These are phyloP conservation scores for Pezicula neosporulosa DNA, from an alignment of 2,329 filamentous ascomycete species.

Conservation along the genomic window DNA sequence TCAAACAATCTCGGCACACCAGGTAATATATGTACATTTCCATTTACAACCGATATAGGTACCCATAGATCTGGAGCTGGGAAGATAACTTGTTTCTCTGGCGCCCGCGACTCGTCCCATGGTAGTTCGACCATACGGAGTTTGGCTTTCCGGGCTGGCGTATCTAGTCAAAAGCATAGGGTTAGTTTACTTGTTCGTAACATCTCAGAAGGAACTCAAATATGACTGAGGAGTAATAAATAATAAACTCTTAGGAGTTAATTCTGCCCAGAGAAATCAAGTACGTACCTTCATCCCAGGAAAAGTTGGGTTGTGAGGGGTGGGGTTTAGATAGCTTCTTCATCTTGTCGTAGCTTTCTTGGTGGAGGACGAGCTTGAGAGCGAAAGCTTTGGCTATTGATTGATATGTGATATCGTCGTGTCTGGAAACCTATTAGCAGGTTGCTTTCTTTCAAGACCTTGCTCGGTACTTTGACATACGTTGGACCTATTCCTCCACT, in stretches of 20 bases:
- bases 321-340: slow-evolving; percentile 73
- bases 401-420: slow-evolving; percentile 96
- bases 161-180: slow-evolving; percentile 42
- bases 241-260: too few relatives aligned
- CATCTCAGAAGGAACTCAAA: too few relatives aligned
- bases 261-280: too few relatives aligned
- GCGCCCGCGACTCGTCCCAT: slow-evolving; percentile 61
- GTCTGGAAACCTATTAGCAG: slow-evolving; percentile 44
- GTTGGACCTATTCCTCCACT: slow-evolving; percentile 95
- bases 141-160: slow-evolving; percentile 74
- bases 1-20: slow-evolving; percentile 85
- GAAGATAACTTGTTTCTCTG: slow-evolving; percentile 74
- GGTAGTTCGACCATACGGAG: slow-evolving; percentile 89
- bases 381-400: slow-evolving; percentile 89
- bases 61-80: slow-evolving; percentile 84
- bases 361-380: slow-evolving; percentile 72
- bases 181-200: too few relatives aligned
- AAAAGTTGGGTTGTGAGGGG: slow-evolving; percentile 70
- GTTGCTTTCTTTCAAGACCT: too few relatives aligned
- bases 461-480: slow-evolving; percentile 44
- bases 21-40: slow-evolving; percentile 89
- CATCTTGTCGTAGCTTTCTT: slow-evolving; percentile 78
- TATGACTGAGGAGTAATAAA: too few relatives aligned
- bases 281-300: slow-evolving; percentile 61
- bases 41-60: slow-evolving; percentile 82